phyloP scores from a whole-genome alignment of 202 grass and related monocot genomes.

The Zizania palustris region DNA sequence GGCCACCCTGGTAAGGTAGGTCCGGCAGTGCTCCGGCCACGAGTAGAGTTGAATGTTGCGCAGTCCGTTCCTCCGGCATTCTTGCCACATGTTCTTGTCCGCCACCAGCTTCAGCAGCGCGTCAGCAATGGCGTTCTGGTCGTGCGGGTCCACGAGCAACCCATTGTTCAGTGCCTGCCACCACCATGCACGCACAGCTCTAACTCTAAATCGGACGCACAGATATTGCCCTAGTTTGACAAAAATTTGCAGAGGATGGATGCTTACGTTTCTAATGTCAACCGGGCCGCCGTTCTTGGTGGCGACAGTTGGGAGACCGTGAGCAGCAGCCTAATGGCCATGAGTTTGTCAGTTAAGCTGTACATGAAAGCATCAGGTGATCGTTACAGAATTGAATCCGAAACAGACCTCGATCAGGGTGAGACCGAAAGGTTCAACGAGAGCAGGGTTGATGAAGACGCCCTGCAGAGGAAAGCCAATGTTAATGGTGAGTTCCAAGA shows the following conservation, averaged over 20 bases:
- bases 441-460: slow-evolving; percentile 98
- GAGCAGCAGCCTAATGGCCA: slow-evolving; percentile 72
- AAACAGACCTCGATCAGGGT: slow-evolving; percentile 90
- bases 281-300: slow-evolving; percentile 96
- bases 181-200: neutral
- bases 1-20: slow-evolving; percentile 80
- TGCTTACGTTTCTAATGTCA: slow-evolving; percentile 79
- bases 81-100: slow-evolving; percentile 92
- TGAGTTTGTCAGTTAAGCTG: neutral
- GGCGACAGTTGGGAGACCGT: slow-evolving; percentile 93
- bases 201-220: neutral
- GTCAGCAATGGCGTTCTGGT: slow-evolving; percentile 81
- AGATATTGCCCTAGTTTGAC: neutral
- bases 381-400: slow-evolving; percentile 12
- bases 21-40: slow-evolving; percentile 96
- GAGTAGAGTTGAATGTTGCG: slow-evolving; percentile 96
- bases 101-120: slow-evolving; percentile 85
- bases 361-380: slow-evolving; percentile 2
- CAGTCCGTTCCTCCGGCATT: slow-evolving; percentile 86
- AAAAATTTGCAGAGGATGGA: neutral
- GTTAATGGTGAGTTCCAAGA: slow-evolving; percentile 28
- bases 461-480: slow-evolving; percentile 48
- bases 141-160: slow-evolving; percentile 85
- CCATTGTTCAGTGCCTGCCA: slow-evolving; percentile 86
- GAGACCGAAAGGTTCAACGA: slow-evolving; percentile 96